Percentiles rank a stretch among this genome's conserved stretches.
Conservation (phyloP, 768 basidiomycete species). For the Lactifluus piperatus region DNA sequence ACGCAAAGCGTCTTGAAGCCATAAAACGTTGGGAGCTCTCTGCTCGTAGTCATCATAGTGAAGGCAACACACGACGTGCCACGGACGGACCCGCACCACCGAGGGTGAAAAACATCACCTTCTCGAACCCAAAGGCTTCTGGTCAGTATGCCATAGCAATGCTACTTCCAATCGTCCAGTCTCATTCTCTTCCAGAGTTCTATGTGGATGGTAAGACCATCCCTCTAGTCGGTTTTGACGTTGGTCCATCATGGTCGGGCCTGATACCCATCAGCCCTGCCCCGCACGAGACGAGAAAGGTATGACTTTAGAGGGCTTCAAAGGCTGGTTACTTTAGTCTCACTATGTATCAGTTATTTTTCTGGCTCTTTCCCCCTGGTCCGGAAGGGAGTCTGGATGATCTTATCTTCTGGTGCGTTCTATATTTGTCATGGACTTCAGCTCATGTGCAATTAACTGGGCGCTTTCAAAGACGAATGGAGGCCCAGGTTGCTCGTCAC, state of each 20-base stretch:
- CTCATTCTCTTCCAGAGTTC: conserved; percentile 39
- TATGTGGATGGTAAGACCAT: conserved; percentile 58
- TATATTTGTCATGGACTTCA: conserved; percentile 4
- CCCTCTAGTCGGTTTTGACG: conserved; percentile 61
- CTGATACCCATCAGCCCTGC: conserved; percentile 58
- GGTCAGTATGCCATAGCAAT: conserved; percentile 30
- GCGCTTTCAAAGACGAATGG: conserved; percentile 54
- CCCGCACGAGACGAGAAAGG: conserved; percentile 59
- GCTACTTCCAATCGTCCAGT: neutral
- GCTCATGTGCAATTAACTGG: too few relatives aligned
- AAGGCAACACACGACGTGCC: neutral
- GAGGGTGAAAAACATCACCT: conserved; percentile 56
- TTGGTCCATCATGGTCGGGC: conserved; percentile 71
- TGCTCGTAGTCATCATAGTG: neutral
- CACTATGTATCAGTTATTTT: conserved; percentile 48
- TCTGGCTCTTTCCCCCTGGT: conserved; percentile 80
- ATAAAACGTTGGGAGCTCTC: conserved; percentile 2
- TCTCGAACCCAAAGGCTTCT: conserved; percentile 56
- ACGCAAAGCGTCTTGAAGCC: conserved; percentile 3
- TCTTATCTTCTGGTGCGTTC: conserved; percentile 59
- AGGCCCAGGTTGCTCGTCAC: conserved; percentile 71
- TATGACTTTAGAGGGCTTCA: conserved; percentile 23
- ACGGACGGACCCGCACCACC: conserved; percentile 1
- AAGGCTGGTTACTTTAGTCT: neutral
- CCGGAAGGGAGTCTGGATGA: conserved; percentile 64